Base-by-base conservation (phyloP, 2,329 filamentous ascomycete genomes). In the Zarea fungicola region DNA sequence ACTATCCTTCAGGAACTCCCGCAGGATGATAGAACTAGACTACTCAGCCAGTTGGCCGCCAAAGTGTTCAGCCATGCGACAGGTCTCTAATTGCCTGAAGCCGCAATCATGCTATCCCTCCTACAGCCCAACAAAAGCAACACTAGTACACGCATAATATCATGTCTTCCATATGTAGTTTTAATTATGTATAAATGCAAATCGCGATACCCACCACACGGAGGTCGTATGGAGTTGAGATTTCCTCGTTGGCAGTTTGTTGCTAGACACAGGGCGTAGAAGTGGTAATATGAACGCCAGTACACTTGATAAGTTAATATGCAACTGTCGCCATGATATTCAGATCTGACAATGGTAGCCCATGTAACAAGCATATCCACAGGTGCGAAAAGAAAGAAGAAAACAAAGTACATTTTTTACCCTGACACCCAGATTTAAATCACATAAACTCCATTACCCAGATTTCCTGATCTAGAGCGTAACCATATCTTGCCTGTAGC, bases 1-100 rank as follows among this genome's bases (percentile, higher is more conserved):
- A 50, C 50, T 54, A 22, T 22, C 43, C 2, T n/a, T 25, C 61
- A 89, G 74, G 87, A 96, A 59, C 73, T 99, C 61, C 90, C 90
- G 43, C 86, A 89, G 66, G 77, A 76, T 43, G 91, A 96, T 61
- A 86, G 89, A 62, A 83, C 89, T 48, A 83, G 83, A 65, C 68
- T 99, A 60, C 73, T 97, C 53, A 86, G 84, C 62, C 87, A 95
- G 67, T 69, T 97, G 62, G 92, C 92, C 1, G 83, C 84, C 25
- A 92, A 88, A 67, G 85, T 96, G 1, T 91, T 96, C 63, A 87
- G 85, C 54, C 85, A 89, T 65, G 85, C 84, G 18, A 84, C 88
- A 29, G 81, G 83, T 6, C 65, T 75, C 25, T 78, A 52, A 59
- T 18, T n/a, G n/a, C n/a, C n/a, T n/a, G n/a, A n/a, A n/a, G n/a